Percentiles rank a stretch among this genome's conserved stretches.
Evolutionary conservation across 2,329 filamentous ascomycete species (phyloP).

Genomic region (Monilinia vaccinii-corymbosi): DNA sequence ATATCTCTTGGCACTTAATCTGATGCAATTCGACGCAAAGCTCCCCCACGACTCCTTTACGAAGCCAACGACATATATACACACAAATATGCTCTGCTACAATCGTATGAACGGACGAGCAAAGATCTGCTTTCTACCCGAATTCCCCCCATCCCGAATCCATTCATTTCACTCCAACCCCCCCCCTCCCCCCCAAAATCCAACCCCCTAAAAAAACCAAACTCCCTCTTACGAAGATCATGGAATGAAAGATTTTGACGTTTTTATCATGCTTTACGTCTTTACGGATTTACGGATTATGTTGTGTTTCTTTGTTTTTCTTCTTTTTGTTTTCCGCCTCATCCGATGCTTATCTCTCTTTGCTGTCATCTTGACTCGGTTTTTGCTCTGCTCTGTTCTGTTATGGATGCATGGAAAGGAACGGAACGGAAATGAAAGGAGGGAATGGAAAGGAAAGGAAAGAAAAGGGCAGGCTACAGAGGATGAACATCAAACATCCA

Average conservation of each 20-base stretch:
- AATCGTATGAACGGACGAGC: not conserved
- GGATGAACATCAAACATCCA: not conserved
- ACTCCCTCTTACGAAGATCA: conserved; percentile 23
- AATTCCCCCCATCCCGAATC: not conserved
- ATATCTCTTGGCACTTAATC: not conserved
- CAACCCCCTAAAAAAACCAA: conserved; percentile 12
- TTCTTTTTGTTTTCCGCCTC: not conserved
- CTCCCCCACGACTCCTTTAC: not conserved
- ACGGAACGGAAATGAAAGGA: not conserved
- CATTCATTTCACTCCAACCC: not conserved
- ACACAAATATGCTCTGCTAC: not conserved
- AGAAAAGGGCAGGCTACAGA: not conserved
- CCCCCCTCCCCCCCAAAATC: too few relatives aligned
- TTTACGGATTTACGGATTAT: conserved; percentile 8
- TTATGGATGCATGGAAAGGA: not conserved
- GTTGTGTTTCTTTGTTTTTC: conserved; percentile 13
- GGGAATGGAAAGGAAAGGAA: not conserved
- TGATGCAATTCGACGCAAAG: not conserved
- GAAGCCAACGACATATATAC: not conserved
- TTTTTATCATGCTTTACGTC: conserved; percentile 14
- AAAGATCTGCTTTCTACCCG: not conserved
- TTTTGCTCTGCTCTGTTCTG: not conserved
- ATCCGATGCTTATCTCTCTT: too few relatives aligned
- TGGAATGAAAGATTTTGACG: conserved; percentile 14
- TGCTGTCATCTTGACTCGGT: not conserved